A percentile compares a stretch with the other conserved stretches of the same genome.
Evolutionary conservation across 2,329 filamentous ascomycete genomes (phyloP).

Genomic region (Talaromyces sp.): DNA sequence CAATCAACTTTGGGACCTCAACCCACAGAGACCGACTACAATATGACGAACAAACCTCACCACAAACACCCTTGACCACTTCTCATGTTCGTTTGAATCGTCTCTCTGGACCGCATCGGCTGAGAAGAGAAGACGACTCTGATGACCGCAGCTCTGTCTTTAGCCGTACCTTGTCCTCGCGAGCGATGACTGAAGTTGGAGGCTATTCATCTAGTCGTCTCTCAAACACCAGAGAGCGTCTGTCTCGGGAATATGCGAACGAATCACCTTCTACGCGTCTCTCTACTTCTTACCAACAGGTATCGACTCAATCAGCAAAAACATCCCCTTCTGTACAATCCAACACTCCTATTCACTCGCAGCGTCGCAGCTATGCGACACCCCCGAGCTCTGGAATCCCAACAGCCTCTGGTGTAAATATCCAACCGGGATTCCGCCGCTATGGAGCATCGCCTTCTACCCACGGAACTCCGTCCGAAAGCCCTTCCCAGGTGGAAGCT

Average conservation of each 20-base stretch:
- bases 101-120: constrained; percentile 33
- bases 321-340: constrained; percentile 27
- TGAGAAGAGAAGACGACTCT: constrained; percentile 29
- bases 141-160: constrained; percentile 24
- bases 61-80: constrained; percentile 20
- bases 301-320: constrained; percentile 16
- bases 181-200: constrained; percentile 37
- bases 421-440: constrained; percentile 37
- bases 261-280: constrained; percentile 20
- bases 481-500: constrained; percentile 14
- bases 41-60: constrained; percentile 23
- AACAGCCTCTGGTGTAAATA: constrained; percentile 31
- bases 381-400: constrained; percentile 26
- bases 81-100: constrained; percentile 36
- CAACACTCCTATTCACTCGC: constrained; percentile 20
- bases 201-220: constrained; percentile 23
- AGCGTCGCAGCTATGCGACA: constrained; percentile 32
- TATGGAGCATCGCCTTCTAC: constrained; percentile 23
- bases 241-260: constrained; percentile 23
- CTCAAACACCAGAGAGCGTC: constrained; percentile 27
- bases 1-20: constrained; percentile 22
- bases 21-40: constrained; percentile 15
- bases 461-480: constrained; percentile 17
- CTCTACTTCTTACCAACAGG: constrained; percentile 13
- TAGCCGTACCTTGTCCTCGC: constrained; percentile 31